These are phyloP conservation scores for Alternaria gaisen DNA, from an alignment of 2,329 filamentous ascomycete species.

Conservation along the genomic window DNA sequence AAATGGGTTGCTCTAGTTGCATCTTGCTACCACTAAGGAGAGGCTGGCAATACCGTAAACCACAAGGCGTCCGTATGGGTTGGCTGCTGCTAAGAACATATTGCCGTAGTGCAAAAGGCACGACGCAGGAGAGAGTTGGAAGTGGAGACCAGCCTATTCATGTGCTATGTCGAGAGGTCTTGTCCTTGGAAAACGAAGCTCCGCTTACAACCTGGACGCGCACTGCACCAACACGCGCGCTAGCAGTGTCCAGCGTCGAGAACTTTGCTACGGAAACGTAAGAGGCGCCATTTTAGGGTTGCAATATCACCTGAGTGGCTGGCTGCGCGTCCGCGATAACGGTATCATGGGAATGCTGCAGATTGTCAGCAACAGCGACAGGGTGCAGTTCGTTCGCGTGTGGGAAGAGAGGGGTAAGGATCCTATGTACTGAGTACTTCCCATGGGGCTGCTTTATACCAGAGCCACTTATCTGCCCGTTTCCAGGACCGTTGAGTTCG, in stretches of 20 bases:
- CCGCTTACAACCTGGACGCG: slow-evolving; percentile 12
- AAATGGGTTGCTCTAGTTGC: background rate
- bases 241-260: slow-evolving; percentile 15
- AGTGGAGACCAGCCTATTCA: slow-evolving; percentile 20
- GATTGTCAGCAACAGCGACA: slow-evolving; percentile 17
- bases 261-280: slow-evolving; percentile 21
- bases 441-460: slow-evolving; percentile 23
- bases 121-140: slow-evolving; percentile 22
- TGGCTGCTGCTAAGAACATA: slow-evolving; percentile 6
- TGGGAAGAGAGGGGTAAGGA: slow-evolving; percentile 20
- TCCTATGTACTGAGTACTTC: slow-evolving; percentile 24
- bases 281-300: slow-evolving; percentile 19
- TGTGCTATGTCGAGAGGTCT: slow-evolving; percentile 6
- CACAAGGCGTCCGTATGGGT: slow-evolving; percentile 11
- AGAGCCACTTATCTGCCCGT: slow-evolving; percentile 19
- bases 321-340: slow-evolving; percentile 23
- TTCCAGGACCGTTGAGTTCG: slow-evolving; percentile 29
- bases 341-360: slow-evolving; percentile 13
- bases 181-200: slow-evolving; percentile 7
- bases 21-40: background rate
- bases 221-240: slow-evolving; percentile 13
- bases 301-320: slow-evolving; percentile 16
- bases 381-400: slow-evolving; percentile 17
- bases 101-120: slow-evolving; percentile 21
- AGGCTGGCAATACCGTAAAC: background rate